These are phyloP conservation scores for Akanthomyces muscarius DNA, from an alignment of 2,329 filamentous ascomycete species.

Conservation along the genomic window DNA sequence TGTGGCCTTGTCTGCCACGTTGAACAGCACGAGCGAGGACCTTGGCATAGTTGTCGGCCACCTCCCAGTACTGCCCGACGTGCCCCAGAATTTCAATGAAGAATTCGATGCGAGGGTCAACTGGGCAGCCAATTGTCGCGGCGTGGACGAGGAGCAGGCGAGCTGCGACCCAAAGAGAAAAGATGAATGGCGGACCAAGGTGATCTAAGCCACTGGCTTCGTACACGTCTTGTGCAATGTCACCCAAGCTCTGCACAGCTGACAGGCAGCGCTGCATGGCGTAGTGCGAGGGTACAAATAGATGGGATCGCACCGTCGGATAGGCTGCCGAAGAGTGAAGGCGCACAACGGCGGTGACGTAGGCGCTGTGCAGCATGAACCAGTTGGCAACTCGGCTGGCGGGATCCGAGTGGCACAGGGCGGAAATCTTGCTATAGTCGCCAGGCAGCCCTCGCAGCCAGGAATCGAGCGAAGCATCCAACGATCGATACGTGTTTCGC, in stretches of 20 bases:
- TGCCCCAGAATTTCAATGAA: slow-evolving; percentile 40
- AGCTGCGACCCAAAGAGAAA: slow-evolving; percentile 42
- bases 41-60: slow-evolving; percentile 40
- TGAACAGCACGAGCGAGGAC: slow-evolving; percentile 38
- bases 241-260: slow-evolving; percentile 40
- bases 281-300: slow-evolving; percentile 42
- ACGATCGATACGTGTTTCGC: slow-evolving; percentile 38
- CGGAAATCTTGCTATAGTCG: slow-evolving; percentile 43
- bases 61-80: slow-evolving; percentile 42
- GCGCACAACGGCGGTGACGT: slow-evolving; percentile 40
- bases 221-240: slow-evolving; percentile 41
- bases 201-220: slow-evolving; percentile 41
- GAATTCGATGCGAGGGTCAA: slow-evolving; percentile 40
- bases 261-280: slow-evolving; percentile 43
- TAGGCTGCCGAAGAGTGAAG: slow-evolving; percentile 43
- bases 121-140: slow-evolving; percentile 33
- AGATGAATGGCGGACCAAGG: slow-evolving; percentile 41
- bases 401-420: slow-evolving; percentile 42
- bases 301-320: slow-evolving; percentile 35
- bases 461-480: slow-evolving; percentile 37
- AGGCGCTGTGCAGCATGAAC: slow-evolving; percentile 45
- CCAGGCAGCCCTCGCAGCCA: slow-evolving; percentile 42
- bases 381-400: slow-evolving; percentile 44
- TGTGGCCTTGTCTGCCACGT: slow-evolving; percentile 32
- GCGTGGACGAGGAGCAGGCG: slow-evolving; percentile 39